These are phyloP conservation scores for Mycena vulgaris DNA, from an alignment of 768 basidiomycete species.

Conservation along the genomic window DNA sequence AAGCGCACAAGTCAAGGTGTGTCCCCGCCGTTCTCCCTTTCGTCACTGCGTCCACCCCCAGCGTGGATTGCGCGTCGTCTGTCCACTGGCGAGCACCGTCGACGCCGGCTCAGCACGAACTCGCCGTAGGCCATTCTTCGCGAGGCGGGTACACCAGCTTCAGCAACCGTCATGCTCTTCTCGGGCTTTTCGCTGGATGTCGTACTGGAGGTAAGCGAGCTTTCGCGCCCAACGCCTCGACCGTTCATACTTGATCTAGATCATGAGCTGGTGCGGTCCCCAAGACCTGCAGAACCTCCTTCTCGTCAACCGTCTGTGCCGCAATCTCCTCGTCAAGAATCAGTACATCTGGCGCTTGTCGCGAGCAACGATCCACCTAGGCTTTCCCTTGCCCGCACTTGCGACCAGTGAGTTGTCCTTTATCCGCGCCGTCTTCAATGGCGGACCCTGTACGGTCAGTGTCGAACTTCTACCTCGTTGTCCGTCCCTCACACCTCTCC, in stretches of 20 bases:
- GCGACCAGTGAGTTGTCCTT: neutral
- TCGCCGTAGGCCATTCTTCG: too few relatives aligned
- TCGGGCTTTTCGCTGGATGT: neutral
- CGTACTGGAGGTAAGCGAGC: neutral
- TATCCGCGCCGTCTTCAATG: neutral
- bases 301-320: too few relatives aligned
- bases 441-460: slow-evolving; percentile 3
- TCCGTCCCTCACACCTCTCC: neutral
- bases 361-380: neutral
- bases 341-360: slow-evolving; percentile 3
- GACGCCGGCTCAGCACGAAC: too few relatives aligned
- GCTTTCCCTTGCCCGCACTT: neutral
- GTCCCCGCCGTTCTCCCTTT: neutral
- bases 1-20: too few relatives aligned
- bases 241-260: neutral
- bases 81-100: too few relatives aligned
- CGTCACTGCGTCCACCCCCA: neutral
- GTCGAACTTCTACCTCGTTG: neutral
- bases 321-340: neutral
- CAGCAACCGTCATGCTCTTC: too few relatives aligned
- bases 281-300: neutral
- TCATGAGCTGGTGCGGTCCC: neutral
- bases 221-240: neutral
- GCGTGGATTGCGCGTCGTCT: too few relatives aligned
- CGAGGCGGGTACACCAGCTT: too few relatives aligned